A percentile compares a stretch with the other conserved stretches of the same genome.
Conservation (phyloP, 2,329 filamentous ascomycete species). For the Exophiala sideris region DNA sequence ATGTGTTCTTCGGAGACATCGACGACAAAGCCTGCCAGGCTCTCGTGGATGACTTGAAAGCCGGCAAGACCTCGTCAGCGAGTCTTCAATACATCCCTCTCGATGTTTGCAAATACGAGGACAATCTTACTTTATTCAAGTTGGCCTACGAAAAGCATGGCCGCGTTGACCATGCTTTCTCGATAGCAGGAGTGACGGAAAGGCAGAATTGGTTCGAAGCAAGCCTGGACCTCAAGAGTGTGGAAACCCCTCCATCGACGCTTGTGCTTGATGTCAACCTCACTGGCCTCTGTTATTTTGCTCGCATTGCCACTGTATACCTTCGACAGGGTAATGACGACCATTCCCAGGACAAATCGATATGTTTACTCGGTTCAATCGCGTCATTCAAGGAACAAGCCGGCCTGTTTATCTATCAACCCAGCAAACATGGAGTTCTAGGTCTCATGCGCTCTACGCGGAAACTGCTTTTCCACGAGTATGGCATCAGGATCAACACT, state of each 20-base stretch:
- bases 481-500: slow-evolving; percentile 41
- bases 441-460: slow-evolving; percentile 48
- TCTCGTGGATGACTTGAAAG: slow-evolving; percentile 4
- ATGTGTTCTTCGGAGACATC: slow-evolving; percentile 44
- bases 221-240: slow-evolving; percentile 40
- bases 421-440: slow-evolving; percentile 49
- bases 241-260: slow-evolving; percentile 30
- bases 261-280: slow-evolving; percentile 48
- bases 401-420: slow-evolving; percentile 45
- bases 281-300: slow-evolving; percentile 45
- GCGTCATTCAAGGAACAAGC: slow-evolving; percentile 49
- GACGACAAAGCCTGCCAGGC: slow-evolving; percentile 29
- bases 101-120: slow-evolving; percentile 46
- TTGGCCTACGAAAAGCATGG: slow-evolving; percentile 41
- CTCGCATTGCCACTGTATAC: slow-evolving; percentile 48
- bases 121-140: slow-evolving; percentile 47
- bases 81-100: slow-evolving; percentile 33
- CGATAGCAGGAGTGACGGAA: slow-evolving; percentile 46
- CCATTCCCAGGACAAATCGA: slow-evolving; percentile 36
- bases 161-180: slow-evolving; percentile 47
- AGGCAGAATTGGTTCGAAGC: slow-evolving; percentile 45
- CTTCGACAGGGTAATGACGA: slow-evolving; percentile 39
- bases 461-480: slow-evolving; percentile 20
- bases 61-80: background rate
- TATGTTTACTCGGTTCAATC: slow-evolving; percentile 43